Base-by-base conservation (phyloP, 2,329 filamentous ascomycete genomes). In the Sphaceloma murrayae region DNA sequence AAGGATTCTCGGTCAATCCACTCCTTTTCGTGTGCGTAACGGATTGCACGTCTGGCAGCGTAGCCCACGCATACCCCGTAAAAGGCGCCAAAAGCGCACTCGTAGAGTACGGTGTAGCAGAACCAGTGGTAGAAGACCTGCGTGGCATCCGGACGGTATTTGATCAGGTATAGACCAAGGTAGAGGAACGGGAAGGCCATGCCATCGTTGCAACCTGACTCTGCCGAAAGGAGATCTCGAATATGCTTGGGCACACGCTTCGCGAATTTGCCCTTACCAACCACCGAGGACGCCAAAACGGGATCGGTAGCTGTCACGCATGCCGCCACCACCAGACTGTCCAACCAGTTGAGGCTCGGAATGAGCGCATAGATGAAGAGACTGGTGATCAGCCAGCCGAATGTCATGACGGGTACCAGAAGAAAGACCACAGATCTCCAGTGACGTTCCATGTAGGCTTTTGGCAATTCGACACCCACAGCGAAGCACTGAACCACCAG, bases 131-230 rank as follows among this genome's bases (percentile, higher is more conserved):
- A 81, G 11, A 80, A 75, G 31, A 94, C 84, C 44, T 83, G 64
- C 34, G 67, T 65, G 4, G 82, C 77, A 53, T 82, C 63, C 19
- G 77, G 78, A 50, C 81, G 71, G 61, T 89, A 94, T 52, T 82
- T 78, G 52, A 96, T 85, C 34, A 96, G 75, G 63, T 95, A 96
- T 21, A 95, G 69, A 1, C 85, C 81, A 21, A 98, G 73, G 61
- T 98, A 98, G 56, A 98, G 77, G 62, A 98, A 98, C 0, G 91
- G 91, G 59, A 98, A 98, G 1, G 91, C 91, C 91, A 98, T 98
- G 65, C 91, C 91, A 62, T 98, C 91, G 72, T 98, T 98, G 67
- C 91, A 98, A 21, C 91, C 91, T 5, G 91, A 98, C 66, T 98
- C 91, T 46, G 88, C 88, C 3, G 91, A 98, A 9, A 98, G 71